Evolutionary conservation across 2,329 filamentous ascomycete genomes (phyloP).

Genomic region (Sordariomycetes sp.): DNA sequence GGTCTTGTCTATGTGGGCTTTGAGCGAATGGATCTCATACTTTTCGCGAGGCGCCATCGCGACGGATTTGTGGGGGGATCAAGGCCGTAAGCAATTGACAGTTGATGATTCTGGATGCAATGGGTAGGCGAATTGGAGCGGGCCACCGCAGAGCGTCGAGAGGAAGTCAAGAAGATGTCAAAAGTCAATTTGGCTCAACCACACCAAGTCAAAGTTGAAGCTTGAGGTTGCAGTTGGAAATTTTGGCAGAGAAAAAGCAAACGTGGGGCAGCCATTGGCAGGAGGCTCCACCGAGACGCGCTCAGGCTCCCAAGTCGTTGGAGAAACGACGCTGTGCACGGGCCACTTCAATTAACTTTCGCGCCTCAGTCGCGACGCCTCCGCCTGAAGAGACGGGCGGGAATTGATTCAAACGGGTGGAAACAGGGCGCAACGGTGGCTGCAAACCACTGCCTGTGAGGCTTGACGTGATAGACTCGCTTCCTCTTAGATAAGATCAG

Average conservation of each 20-base stretch:
- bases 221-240: too few relatives aligned
- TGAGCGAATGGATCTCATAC: constrained; percentile 26
- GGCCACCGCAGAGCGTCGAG: too few relatives aligned
- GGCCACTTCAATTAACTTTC: not conserved
- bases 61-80: constrained; percentile 7
- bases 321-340: not conserved
- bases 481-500: too few relatives aligned
- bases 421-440: too few relatives aligned
- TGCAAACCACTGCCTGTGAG: too few relatives aligned
- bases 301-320: not conserved
- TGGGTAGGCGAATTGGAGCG: not conserved
- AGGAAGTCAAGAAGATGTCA: not conserved
- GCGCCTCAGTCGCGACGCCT: too few relatives aligned
- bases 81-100: too few relatives aligned
- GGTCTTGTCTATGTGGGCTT: constrained; percentile 26
- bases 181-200: not conserved
- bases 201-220: too few relatives aligned
- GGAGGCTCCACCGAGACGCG: not conserved
- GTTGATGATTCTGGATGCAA: not conserved
- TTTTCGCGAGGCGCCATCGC: constrained; percentile 26
- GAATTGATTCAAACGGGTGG: too few relatives aligned
- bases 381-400: too few relatives aligned
- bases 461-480: too few relatives aligned
- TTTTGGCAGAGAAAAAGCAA: not conserved
- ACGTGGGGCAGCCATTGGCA: constrained; percentile 1